Conservation (phyloP, 805 yeast species). For the Kluyveromyces starmeri region DNA sequence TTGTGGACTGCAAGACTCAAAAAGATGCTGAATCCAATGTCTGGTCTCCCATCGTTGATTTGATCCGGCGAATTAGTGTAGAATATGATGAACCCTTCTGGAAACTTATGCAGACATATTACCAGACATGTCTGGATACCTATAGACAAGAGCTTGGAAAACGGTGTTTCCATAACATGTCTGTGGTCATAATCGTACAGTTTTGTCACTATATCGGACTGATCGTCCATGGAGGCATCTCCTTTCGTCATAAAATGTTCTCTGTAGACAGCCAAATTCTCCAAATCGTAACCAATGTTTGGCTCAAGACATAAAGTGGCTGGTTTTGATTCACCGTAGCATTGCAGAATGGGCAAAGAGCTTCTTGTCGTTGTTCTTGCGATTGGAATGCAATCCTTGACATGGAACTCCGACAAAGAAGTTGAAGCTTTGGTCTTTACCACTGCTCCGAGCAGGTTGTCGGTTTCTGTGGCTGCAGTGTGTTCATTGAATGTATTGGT, state of each 20-base stretch:
- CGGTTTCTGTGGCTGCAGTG: conserved; percentile 5
- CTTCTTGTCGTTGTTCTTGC: conserved; percentile 6
- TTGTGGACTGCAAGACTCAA: conserved; percentile 82
- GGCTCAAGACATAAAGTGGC: conserved; percentile 25
- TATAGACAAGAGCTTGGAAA: conserved; percentile 70
- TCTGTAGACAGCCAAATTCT: conserved; percentile 27
- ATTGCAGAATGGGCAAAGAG: conserved; percentile 1
- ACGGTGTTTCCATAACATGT: conserved; percentile 71
- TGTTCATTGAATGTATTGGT: too few relatives aligned
- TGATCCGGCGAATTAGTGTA: conserved; percentile 53
- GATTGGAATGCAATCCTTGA: conserved; percentile 13
- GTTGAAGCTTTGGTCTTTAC: conserved; percentile 2
- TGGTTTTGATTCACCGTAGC: conserved; percentile 3
- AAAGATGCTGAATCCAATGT: conserved; percentile 71
- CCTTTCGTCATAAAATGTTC: conserved; percentile 17
- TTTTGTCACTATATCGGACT: neutral
- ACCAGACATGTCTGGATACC: conserved; percentile 89
- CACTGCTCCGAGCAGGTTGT: conserved; percentile 10
- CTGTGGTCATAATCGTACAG: conserved; percentile 43
- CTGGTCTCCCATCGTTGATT: conserved; percentile 21
- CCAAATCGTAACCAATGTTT: conserved; percentile 29
- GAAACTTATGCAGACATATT: conserved; percentile 80
- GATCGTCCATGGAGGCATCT: conserved; percentile 12
- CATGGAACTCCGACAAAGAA: conserved; percentile 1
- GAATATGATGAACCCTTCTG: conserved; percentile 89